Base-by-base conservation (phyloP, 2,329 filamentous ascomycete species). In the Aspergillus fischeri region DNA sequence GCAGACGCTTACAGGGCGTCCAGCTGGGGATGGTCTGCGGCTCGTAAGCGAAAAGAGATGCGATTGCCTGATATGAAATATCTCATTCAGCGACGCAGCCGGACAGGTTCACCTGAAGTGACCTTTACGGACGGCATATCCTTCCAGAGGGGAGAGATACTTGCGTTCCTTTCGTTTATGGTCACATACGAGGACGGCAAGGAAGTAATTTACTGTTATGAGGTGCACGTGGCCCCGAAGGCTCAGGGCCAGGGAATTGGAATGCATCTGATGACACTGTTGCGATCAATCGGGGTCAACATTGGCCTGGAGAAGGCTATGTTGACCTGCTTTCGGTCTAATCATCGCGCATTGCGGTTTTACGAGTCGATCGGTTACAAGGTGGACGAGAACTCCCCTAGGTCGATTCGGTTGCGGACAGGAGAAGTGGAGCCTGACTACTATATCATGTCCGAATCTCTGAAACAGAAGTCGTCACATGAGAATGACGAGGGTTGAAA, bases 131-230 rank as follows among this genome's bases (percentile, higher is more conserved):
- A 6, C 25, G 47, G 54, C 27, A 11, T 8, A 20, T 47, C 14
- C 56, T 20, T 32, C 48, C 27, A 27, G 21, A 45, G 45, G 47
- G 44, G 20, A 2, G 20, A 57, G 8, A 59, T 77, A 5, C 54
- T 70, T 2, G 79, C 75, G 1, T 81, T 84, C 63, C 64, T 81
- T 17, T 83, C 80, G 4, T 83, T 83, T 67, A 81, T 83, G 80
- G 70, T 83, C 58, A 82, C 80, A n/a, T 77, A 81, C 54, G 82
- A 84, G 61, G 81, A 83, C 54, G 74, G 74, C 4, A 69, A 78
- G 21, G 77, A 83, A 11, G 84, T 87, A 5, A 59, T 85, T n/a
- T 87, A 87, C 67, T 80, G 85, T 63, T 87, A 87, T 70, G 85
- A 87, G 68, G 77, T 87, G 11, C 85, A 87, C 62, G 74, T 86